phyloP scores from a whole-genome alignment of 306 rosid species.

The Medicago ruthenica region DNA sequence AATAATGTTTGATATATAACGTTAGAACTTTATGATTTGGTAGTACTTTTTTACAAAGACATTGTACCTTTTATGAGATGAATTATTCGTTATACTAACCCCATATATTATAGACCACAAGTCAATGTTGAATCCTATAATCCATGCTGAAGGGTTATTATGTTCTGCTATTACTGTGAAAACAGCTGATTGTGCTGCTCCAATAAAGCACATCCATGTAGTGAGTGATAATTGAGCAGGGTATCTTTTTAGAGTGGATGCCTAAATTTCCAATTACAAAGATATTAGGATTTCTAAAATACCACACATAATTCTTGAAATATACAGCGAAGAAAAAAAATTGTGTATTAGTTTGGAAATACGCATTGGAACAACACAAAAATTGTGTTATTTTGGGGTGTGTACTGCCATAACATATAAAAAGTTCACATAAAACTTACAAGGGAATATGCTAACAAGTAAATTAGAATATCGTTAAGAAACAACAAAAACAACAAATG shows the following conservation, averaged over 20 bases:
- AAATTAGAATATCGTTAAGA: no score
- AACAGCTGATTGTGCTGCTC: slow-evolving; percentile 83
- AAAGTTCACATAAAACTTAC: no score
- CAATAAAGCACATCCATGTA: slow-evolving; percentile 75
- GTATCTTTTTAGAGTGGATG: slow-evolving; percentile 74
- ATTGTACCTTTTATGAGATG: not conserved
- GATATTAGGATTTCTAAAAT: no score
- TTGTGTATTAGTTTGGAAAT: no score
- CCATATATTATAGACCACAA: slow-evolving; percentile 73
- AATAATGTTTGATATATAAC: slow-evolving; percentile 1
- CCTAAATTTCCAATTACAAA: slow-evolving; percentile 45
- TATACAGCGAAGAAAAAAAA: no score
- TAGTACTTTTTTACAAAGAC: not conserved
- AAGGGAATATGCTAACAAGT: no score
- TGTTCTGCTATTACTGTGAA: slow-evolving; percentile 57
- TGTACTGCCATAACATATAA: no score
- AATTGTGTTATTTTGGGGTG: no score
- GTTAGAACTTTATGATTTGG: not conserved
- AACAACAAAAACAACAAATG: no score
- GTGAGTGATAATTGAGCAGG: slow-evolving; percentile 82
- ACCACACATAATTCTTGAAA: not conserved
- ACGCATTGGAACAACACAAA: no score
- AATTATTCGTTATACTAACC: slow-evolving; percentile 46
- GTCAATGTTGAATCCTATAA: slow-evolving; percentile 66
- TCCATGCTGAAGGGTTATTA: slow-evolving; percentile 66